Percentiles rank a stretch among this genome's conserved stretches.
Conservation (phyloP, 257 asterid species). For the Rhazya stricta region DNA sequence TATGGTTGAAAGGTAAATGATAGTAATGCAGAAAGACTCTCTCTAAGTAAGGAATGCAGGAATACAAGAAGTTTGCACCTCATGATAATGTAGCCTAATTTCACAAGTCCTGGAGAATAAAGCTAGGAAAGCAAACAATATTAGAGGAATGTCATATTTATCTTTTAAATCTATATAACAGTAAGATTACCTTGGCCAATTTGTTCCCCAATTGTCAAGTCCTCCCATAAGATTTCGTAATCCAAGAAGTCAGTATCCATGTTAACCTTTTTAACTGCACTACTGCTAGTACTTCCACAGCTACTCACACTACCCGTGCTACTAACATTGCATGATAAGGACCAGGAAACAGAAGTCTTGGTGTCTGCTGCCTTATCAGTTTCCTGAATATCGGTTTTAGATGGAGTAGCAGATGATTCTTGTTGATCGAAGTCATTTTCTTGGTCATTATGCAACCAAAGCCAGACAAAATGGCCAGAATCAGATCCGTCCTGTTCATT, state of each 20-base stretch:
- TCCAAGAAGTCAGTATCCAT: constrained; percentile 67
- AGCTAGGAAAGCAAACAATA: constrained; percentile 14
- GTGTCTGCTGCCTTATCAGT: constrained; percentile 37
- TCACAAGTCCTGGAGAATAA: constrained; percentile 8
- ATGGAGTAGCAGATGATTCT: constrained; percentile 27
- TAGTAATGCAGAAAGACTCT: not conserved
- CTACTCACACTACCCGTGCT: constrained; percentile 89
- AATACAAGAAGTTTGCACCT: not conserved
- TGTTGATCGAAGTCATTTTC: constrained; percentile 51
- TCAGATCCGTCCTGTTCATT: constrained; percentile 61
- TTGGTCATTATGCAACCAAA: constrained; percentile 62
- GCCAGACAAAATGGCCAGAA: constrained; percentile 59
- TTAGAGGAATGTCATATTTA: not conserved
- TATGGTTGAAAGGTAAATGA: not conserved
- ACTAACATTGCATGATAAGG: constrained; percentile 63
- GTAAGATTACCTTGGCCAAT: constrained; percentile 79
- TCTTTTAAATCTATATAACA: not conserved
- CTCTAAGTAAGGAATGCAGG: not conserved
- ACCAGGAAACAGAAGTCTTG: constrained; percentile 87
- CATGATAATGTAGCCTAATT: not conserved
- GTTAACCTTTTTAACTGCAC: constrained; percentile 67
- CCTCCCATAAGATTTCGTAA: constrained; percentile 92
- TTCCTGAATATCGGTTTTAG: constrained; percentile 48
- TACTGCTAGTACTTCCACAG: constrained; percentile 70
- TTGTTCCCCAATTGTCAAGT: constrained; percentile 83